phyloP scores from a whole-genome alignment of 139 green algal genomes.

The Edaphochlamys debaryana region DNA sequence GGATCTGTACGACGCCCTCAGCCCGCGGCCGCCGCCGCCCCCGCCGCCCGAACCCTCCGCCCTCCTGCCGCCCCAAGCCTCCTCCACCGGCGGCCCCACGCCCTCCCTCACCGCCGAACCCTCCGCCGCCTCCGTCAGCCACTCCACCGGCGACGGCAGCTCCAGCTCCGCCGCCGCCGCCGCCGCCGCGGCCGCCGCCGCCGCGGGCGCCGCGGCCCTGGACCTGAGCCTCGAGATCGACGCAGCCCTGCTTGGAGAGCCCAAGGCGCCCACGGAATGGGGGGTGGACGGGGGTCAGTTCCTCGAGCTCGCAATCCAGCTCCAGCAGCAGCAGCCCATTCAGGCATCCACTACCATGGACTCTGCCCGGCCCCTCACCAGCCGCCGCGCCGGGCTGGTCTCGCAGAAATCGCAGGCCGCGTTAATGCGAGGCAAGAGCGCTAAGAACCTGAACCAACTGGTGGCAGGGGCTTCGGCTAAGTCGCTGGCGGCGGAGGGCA shows the following conservation, averaged over 20 bases:
- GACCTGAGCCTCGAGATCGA: not conserved
- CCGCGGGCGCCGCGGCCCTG: not conserved
- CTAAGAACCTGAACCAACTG: no score
- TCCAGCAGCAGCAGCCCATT: not conserved
- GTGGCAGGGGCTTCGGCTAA: no score
- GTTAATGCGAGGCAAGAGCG: no score
- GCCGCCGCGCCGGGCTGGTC: no score
- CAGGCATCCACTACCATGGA: no score
- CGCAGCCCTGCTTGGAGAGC: not conserved
- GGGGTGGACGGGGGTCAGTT: conserved; percentile 27
- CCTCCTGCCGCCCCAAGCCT: not conserved
- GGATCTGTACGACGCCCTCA: conserved; percentile 54
- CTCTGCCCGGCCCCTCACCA: no score
- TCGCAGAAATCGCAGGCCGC: no score
- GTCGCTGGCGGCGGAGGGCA: not conserved
- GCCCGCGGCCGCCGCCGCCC: not conserved
- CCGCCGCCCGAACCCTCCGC: not conserved
- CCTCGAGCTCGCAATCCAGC: not conserved
- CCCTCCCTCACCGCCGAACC: no score
- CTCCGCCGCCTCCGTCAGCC: no score
- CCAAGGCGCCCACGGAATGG: not conserved
- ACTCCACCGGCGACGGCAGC: no score
- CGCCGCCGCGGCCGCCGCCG: not conserved
- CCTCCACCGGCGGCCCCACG: no score
- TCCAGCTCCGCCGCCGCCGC: no score